These are phyloP conservation scores for Vickermania spadyakhi DNA, from an alignment of 208 protist species.

Conservation along the genomic window DNA sequence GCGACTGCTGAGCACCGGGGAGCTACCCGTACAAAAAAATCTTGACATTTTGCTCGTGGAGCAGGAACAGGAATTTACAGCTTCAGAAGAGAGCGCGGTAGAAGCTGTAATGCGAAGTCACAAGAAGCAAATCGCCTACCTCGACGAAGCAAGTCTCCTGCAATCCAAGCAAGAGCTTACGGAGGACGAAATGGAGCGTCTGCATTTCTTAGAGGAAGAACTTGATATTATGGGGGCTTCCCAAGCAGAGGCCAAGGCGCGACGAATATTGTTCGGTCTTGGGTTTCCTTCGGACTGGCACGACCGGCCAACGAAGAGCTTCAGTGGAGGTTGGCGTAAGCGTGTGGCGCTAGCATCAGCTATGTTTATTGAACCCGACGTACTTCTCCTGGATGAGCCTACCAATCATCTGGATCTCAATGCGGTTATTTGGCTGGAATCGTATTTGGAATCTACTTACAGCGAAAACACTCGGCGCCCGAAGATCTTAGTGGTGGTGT, in stretches of 20 bases:
- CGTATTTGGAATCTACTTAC: slow-evolving; percentile 79
- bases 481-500: slow-evolving; percentile 93
- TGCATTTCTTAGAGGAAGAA: slow-evolving; percentile 86
- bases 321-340: slow-evolving; percentile 89
- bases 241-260: slow-evolving; percentile 76
- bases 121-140: slow-evolving; percentile 78
- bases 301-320: slow-evolving; percentile 81
- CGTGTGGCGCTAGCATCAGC: slow-evolving; percentile 92
- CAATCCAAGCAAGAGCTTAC: slow-evolving; percentile 46
- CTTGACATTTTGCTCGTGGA: slow-evolving; percentile 94
- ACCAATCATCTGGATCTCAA: slow-evolving; percentile 97
- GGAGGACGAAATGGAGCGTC: slow-evolving; percentile 58
- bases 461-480: slow-evolving; percentile 67
- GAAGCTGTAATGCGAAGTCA: slow-evolving; percentile 87
- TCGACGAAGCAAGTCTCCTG: slow-evolving; percentile 67
- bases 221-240: slow-evolving; percentile 91
- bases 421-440: slow-evolving; percentile 93
- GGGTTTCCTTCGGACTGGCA: slow-evolving; percentile 91
- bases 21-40: slow-evolving; percentile 87
- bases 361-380: slow-evolving; percentile 91
- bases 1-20: slow-evolving; percentile 66
- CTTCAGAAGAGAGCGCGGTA: slow-evolving; percentile 64
- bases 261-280: slow-evolving; percentile 88
- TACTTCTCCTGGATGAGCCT: slow-evolving; percentile 96
- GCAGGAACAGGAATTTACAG: slow-evolving; percentile 94